Conservation (phyloP, 352 stramenopile species). For the Elongisporangium undulatum region DNA sequence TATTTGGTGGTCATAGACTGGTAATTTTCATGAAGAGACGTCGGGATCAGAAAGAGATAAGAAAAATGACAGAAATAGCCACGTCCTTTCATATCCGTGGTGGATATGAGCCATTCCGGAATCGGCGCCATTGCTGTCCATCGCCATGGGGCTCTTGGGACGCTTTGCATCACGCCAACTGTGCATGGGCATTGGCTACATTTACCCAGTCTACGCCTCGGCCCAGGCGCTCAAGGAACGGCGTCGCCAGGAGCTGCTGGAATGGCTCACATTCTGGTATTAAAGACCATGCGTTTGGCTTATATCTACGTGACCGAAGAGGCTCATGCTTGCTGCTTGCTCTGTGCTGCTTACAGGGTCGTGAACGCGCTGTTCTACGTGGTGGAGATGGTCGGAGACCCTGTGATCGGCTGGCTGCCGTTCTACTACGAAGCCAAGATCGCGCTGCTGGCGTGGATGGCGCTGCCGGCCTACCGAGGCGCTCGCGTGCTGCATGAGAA, state of each 20-base stretch:
- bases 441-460: constrained; percentile 61
- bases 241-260: constrained; percentile 28
- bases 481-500: constrained; percentile 45
- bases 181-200: constrained; percentile 46
- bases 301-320: neutral
- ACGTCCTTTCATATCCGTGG: neutral
- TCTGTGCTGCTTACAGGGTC: constrained; percentile 19
- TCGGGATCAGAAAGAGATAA: neutral
- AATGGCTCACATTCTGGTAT: constrained; percentile 66
- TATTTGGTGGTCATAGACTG: neutral
- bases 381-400: constrained; percentile 57
- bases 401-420: constrained; percentile 47
- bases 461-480: constrained; percentile 49
- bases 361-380: constrained; percentile 60
- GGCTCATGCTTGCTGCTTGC: constrained; percentile 1
- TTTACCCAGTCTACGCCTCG: constrained; percentile 67
- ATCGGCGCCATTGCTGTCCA: neutral
- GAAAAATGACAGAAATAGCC: neutral
- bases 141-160: constrained; percentile 48
- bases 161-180: constrained; percentile 40
- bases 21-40: neutral
- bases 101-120: neutral
- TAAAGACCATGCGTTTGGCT: neutral
- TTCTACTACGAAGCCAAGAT: constrained; percentile 80
- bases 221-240: constrained; percentile 40